phyloP scores from a whole-genome alignment of 495 filamentous ascomycete genomes.

The Penicillium verhagenii region DNA sequence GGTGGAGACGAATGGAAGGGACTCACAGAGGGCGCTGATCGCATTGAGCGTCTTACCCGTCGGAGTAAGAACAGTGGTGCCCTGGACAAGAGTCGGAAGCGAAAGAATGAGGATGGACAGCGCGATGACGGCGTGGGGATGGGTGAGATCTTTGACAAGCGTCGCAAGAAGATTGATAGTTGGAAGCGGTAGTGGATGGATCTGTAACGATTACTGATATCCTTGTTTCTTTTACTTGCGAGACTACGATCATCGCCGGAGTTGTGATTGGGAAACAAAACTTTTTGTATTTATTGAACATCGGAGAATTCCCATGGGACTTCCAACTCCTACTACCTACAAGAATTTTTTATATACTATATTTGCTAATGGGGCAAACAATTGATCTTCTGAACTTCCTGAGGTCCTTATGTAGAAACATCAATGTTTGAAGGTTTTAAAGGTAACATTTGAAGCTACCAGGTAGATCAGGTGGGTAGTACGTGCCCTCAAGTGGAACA shows the following conservation, averaged over 20 bases:
- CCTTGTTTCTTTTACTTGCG: not conserved
- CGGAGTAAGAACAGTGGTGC: conserved; percentile 51
- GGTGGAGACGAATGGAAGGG: conserved; percentile 85
- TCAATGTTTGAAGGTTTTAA: too few species aligned
- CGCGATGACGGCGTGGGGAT: conserved; percentile 56
- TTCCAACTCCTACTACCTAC: not conserved
- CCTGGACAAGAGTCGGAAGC: conserved; percentile 80
- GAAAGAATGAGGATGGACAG: conserved; percentile 59
- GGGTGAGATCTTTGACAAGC: conserved; percentile 72
- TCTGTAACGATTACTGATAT: not conserved
- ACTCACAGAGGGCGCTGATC: conserved; percentile 73
- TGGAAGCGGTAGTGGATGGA: conserved; percentile 44
- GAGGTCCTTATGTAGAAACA: too few species aligned
- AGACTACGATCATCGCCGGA: conserved; percentile 5
- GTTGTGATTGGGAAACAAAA: not conserved
- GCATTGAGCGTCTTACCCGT: conserved; percentile 70
- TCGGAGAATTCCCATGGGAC: not conserved
- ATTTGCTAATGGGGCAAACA: too few species aligned
- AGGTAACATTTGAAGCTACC: too few species aligned
- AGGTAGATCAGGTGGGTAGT: too few species aligned
- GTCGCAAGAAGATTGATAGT: conserved; percentile 64
- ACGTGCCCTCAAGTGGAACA: too few species aligned
- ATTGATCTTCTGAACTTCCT: too few species aligned
- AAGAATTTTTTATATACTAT: too few species aligned
- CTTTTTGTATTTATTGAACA: not conserved